A percentile compares a stretch with the other conserved stretches of the same genome.
phyloP scores from a whole-genome alignment of 495 filamentous ascomycete genomes.

The Hypoxylon cercidicola region DNA sequence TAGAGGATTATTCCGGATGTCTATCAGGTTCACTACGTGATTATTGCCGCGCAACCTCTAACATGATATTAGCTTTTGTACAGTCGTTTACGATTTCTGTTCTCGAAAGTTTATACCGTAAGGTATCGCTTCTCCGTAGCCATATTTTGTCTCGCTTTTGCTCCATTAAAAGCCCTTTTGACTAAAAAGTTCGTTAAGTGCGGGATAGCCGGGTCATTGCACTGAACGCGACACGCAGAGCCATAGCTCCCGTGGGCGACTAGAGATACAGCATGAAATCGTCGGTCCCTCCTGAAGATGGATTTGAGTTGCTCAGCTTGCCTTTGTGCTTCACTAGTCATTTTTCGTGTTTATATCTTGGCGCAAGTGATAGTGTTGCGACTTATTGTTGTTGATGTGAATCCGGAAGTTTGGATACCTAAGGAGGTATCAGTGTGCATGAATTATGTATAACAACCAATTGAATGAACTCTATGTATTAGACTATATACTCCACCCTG shows the following conservation, averaged over 20 bases:
- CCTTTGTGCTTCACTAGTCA: too few relatives aligned
- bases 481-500: too few relatives aligned
- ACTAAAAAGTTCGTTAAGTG: background rate
- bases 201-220: background rate
- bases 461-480: too few relatives aligned
- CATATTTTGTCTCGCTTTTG: too few relatives aligned
- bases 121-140: background rate
- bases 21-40: background rate
- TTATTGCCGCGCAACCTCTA: background rate
- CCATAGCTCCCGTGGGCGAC: background rate
- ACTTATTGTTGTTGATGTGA: too few relatives aligned
- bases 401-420: too few relatives aligned
- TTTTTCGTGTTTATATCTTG: too few relatives aligned
- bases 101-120: background rate
- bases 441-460: too few relatives aligned
- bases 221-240: background rate
- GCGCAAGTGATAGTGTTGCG: too few relatives aligned
- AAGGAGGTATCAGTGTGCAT: too few relatives aligned
- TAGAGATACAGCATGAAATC: background rate
- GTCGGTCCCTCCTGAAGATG: background rate
- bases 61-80: background rate
- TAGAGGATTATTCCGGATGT: background rate
- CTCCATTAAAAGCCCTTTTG: background rate
- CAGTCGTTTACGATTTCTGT: background rate
- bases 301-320: too few relatives aligned